Evolutionary conservation across 345 rosid genomes (phyloP), one percentile per base, ranked within the genome.

Genomic region (Salix purpurea): DNA sequence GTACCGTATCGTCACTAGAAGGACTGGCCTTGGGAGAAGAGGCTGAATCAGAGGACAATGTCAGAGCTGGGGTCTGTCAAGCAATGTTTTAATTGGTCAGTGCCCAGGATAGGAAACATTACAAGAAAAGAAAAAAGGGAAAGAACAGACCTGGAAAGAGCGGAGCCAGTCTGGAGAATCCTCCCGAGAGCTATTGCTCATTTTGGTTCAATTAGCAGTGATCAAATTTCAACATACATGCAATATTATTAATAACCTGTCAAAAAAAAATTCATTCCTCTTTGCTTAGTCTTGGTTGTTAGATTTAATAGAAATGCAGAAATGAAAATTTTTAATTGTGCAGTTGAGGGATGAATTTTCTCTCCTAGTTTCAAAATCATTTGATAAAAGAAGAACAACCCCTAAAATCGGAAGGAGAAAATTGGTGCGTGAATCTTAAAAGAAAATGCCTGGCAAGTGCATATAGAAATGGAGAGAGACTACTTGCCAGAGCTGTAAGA

Each of bases 111-210:
- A 24, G 9, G 10, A 26, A 32, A 28, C 32, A 14, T 28, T 12
- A 64, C 7, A 37, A 39, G 30, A 36, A 67, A 7, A 67, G 42
- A 67, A 67, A 36, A 21, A 12, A 2, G 2, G 23, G 10, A 19
- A n/a, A 68, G 6, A 64, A 16, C 28, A 36, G 68, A 93, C 97
- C 97, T 88, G 84, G 76, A 82, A 93, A 75, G 88, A 82, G 26
- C 87, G 91, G 50, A 91, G 87, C 98, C 94, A 93, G 70, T 93
- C 93, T 0, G 98, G 94, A 84, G 98, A 91, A 79, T 83, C 86
- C 82, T 89, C 94, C 72, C 96, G 83, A 28, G 93, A 87, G 82
- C 83, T 81, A 19, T 50, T 50, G 79, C 90, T 88, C 96, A 93
- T 91, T 62, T 50, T 77, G 65, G 39, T 30, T 26, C 18, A 65